Evolutionary conservation across 805 yeast genomes (phyloP).

Genomic region (Saccharomyces paradoxus): DNA sequence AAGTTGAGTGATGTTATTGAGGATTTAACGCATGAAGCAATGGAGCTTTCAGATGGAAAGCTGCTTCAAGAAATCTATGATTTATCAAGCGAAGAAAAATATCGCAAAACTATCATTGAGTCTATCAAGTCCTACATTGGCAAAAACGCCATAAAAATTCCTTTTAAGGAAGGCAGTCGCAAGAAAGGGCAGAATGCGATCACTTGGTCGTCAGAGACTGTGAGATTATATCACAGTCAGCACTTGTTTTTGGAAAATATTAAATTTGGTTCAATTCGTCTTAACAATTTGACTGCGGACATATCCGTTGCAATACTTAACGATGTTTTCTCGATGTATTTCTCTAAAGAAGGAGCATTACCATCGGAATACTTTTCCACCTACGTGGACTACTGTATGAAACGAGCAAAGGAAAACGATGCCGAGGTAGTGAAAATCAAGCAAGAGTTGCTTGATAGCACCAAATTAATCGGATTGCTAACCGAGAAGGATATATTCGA

Average conservation of each 20-base stretch:
- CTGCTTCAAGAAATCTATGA: conserved; percentile 13
- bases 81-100: conserved; percentile 11
- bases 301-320: conserved; percentile 33
- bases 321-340: conserved; percentile 51
- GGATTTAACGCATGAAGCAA: conserved; percentile 7
- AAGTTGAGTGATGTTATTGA: conserved; percentile 8
- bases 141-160: conserved; percentile 10
- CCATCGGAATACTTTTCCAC: conserved; percentile 49
- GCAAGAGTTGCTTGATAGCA: conserved; percentile 44
- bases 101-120: conserved; percentile 8
- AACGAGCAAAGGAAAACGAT: conserved; percentile 39
- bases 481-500: conserved; percentile 83
- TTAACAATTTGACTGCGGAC: not conserved
- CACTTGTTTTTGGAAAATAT: conserved; percentile 40
- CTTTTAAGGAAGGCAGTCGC: conserved; percentile 17
- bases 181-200: conserved; percentile 45
- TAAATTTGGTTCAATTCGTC: conserved; percentile 38
- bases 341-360: conserved; percentile 38
- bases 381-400: conserved; percentile 50
- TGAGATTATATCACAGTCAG: conserved; percentile 45
- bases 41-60: conserved; percentile 5
- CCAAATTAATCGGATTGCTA: conserved; percentile 56
- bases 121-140: conserved; percentile 12
- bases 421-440: conserved; percentile 18
- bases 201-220: conserved; percentile 56